Evolutionary conservation across 108 stramenopile genomes (phyloP).

Genomic region (Cyclotella choctawhatcheeana): DNA sequence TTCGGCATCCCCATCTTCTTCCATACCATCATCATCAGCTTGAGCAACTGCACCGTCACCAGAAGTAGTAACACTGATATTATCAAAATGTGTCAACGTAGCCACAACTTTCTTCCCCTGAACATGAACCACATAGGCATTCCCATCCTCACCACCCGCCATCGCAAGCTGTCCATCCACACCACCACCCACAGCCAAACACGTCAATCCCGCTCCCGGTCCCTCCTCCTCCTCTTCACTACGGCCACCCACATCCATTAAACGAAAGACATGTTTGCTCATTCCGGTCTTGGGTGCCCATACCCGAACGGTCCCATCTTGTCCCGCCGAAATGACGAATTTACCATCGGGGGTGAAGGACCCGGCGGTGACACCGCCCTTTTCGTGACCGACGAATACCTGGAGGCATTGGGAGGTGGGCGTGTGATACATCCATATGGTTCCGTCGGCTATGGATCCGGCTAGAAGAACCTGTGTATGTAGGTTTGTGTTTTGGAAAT

Average conservation of each 20-base stretch:
- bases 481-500: too few species aligned
- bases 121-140: conserved; percentile 87
- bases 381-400: conserved; percentile 96
- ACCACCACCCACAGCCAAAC: conserved; percentile 68
- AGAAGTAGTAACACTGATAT: too few species aligned
- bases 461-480: conserved; percentile 69
- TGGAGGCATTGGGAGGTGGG: conserved; percentile 89
- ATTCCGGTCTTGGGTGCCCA: conserved; percentile 94
- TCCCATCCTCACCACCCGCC: conserved; percentile 88
- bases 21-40: conserved; percentile 21
- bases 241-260: too few species aligned
- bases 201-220: conserved; percentile 70
- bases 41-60: conserved; percentile 4
- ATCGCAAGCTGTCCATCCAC: conserved; percentile 65
- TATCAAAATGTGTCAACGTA: conserved; percentile 78
- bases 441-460: conserved; percentile 91
- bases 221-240: too few species aligned
- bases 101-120: conserved; percentile 85
- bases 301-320: conserved; percentile 89
- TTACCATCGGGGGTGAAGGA: conserved; percentile 91
- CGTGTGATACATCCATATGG: conserved; percentile 97
- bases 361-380: conserved; percentile 84
- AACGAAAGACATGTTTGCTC: conserved; percentile 84
- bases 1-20: conserved; percentile 68
- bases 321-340: conserved; percentile 77